Evolutionary conservation across 192 early-diverging fungal genomes (phyloP).

Genomic region (Coemansia sp.): DNA sequence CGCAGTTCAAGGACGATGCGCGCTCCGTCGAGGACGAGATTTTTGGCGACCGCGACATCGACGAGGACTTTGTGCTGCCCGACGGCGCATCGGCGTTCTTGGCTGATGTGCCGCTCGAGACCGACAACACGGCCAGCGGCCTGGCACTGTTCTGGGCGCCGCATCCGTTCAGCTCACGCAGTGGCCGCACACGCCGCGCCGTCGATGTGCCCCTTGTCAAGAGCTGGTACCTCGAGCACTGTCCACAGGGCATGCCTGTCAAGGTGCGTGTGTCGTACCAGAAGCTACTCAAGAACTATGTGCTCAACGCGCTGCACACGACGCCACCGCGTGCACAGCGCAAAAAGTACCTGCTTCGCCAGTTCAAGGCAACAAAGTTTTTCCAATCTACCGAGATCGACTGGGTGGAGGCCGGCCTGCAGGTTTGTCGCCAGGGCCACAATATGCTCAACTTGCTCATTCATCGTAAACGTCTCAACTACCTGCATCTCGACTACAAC

Average conservation of each 20-base stretch:
- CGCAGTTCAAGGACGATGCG: slow-evolving; percentile 65
- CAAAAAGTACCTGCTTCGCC: slow-evolving; percentile 93
- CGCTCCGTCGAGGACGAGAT: slow-evolving; percentile 76
- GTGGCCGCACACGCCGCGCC: slow-evolving; percentile 85
- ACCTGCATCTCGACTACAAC: slow-evolving; percentile 98
- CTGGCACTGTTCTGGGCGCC: slow-evolving; percentile 98
- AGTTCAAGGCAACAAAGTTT: slow-evolving; percentile 95
- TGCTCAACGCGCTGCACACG: slow-evolving; percentile 86
- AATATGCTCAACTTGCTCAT: slow-evolving; percentile 99
- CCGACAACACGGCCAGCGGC: slow-evolving; percentile 88
- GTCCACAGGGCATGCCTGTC: slow-evolving; percentile 86
- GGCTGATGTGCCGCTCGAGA: slow-evolving; percentile 69
- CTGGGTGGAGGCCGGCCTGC: slow-evolving; percentile 99
- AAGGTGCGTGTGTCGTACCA: slow-evolving; percentile 99
- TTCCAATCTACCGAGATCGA: slow-evolving; percentile 98
- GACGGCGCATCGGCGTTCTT: slow-evolving; percentile 75
- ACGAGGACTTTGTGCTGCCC: slow-evolving; percentile 72
- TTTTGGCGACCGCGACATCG: slow-evolving; percentile 64
- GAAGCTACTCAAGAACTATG: slow-evolving; percentile 95
- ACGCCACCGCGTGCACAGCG: slow-evolving; percentile 81
- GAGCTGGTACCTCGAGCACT: slow-evolving; percentile 98
- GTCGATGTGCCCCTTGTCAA: slow-evolving; percentile 94
- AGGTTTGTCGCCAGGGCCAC: slow-evolving; percentile 97
- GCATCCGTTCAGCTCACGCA: slow-evolving; percentile 91
- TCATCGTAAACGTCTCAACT: slow-evolving; percentile 97